Base-by-base conservation (phyloP, 2,329 filamentous ascomycete genomes). In the Paraphoma sp. region DNA sequence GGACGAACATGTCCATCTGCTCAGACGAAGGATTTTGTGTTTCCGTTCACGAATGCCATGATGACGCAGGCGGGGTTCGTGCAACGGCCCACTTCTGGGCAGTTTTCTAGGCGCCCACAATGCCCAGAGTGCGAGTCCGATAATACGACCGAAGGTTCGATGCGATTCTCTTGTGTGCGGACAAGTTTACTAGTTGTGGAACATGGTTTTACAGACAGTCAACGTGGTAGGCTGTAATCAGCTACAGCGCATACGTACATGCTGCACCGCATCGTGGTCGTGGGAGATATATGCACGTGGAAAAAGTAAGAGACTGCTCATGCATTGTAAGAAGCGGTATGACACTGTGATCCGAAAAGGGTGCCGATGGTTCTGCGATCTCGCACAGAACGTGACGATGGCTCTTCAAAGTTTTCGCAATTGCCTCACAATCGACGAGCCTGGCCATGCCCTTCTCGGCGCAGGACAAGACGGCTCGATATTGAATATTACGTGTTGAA, bases 21-120 rank as follows among this genome's bases (percentile, higher is more conserved):
- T 16, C 53, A 56, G 48, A 53, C 45, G 43, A 50, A 45, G 48
- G 43, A 44, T 44, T 48, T 46, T 51, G 33, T 54, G 38, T 48
- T 40, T 29, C 7, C 33, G 17, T 31, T 16, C 28, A 31, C 48
- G 53, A 47, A 56, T 49, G 49, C 56, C 44, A 38, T 57, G 50
- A 68, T 68, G 65, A 67, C 65, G 62, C 56, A 18, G 53, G 45
- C 52, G 59, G 55, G 62, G 51, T 48, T 48, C 52, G 51, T 57
- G 51, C 55, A 45, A 57, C 53, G 44, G 31, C 60, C 52, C 58
- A 56, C 54, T 56, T 51, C 59, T 67, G 62, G 63, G 62, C 63
- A 54, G 2, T 18, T 46, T 45, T 45, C 63, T 65, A 40, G 62
- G 65, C 64, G 48, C 17, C 33, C 44, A 30, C 42, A 52, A 2